phyloP scores from a whole-genome alignment of 257 asterid species.

The Solanum lycopersicoides region DNA sequence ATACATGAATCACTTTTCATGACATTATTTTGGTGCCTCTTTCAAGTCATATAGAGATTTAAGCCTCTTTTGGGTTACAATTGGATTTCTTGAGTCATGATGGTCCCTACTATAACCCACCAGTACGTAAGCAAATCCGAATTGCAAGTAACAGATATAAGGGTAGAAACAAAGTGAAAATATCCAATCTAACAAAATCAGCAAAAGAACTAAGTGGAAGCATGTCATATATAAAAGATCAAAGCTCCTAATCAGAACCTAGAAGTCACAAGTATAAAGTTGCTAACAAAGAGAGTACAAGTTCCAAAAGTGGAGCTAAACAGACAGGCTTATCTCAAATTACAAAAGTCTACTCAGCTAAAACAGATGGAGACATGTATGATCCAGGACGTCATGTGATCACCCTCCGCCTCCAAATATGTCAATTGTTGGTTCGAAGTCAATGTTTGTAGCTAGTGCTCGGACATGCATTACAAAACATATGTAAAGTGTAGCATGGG shows the following conservation, averaged over 20 bases:
- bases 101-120: not conserved
- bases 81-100: not conserved
- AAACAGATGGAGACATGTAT: not conserved
- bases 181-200: not conserved
- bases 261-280: too few species aligned
- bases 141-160: too few species aligned
- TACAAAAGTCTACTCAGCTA: not conserved
- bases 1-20: not conserved
- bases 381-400: not conserved
- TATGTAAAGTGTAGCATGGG: not conserved
- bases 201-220: too few species aligned
- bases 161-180: too few species aligned
- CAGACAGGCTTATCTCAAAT: not conserved
- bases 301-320: too few species aligned
- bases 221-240: too few species aligned
- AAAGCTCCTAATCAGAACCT: too few species aligned
- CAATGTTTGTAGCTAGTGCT: not conserved
- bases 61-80: not conserved
- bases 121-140: too few species aligned
- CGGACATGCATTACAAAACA: not conserved
- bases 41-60: not conserved
- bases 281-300: too few species aligned
- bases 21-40: not conserved
- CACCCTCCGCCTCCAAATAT: not conserved
- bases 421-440: not conserved